These are phyloP conservation scores for Xylaria castorea DNA, from an alignment of 495 filamentous ascomycete genomes.

Conservation along the genomic window DNA sequence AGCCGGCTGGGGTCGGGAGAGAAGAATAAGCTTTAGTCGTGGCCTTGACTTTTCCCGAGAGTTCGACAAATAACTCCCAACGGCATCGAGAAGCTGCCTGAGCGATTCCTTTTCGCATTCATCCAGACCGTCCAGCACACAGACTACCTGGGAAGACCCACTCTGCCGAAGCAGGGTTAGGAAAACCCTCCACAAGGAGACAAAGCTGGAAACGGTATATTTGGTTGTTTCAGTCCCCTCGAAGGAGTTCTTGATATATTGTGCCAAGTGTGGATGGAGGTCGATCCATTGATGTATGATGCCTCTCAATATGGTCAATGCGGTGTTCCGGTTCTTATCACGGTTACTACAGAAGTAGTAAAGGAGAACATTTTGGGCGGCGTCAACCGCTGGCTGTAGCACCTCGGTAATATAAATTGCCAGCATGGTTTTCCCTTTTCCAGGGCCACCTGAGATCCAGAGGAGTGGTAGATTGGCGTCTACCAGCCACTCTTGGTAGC, in stretches of 20 bases:
- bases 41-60: slow-evolving; percentile 25
- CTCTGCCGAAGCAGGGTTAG: slow-evolving; percentile 41
- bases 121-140: slow-evolving; percentile 55
- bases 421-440: slow-evolving; percentile 60
- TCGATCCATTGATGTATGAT: slow-evolving; percentile 36
- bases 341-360: slow-evolving; percentile 55
- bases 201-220: slow-evolving; percentile 41
- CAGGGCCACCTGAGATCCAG: slow-evolving; percentile 57
- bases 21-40: slow-evolving; percentile 45
- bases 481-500: slow-evolving; percentile 51
- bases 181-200: slow-evolving; percentile 48
- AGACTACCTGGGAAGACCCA: slow-evolving; percentile 39
- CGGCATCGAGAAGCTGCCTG: slow-evolving; percentile 41
- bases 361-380: slow-evolving; percentile 35
- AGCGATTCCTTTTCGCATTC: slow-evolving; percentile 54
- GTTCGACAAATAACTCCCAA: slow-evolving; percentile 37
- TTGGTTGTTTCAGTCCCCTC: slow-evolving; percentile 40
- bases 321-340: slow-evolving; percentile 55
- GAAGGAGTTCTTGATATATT: slow-evolving; percentile 36
- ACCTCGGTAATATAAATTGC: slow-evolving; percentile 53
- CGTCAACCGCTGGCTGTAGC: slow-evolving; percentile 39
- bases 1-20: slow-evolving; percentile 45
- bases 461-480: slow-evolving; percentile 39
- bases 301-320: slow-evolving; percentile 50
- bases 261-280: slow-evolving; percentile 33